Evolutionary conservation across 2,329 filamentous ascomycete genomes (phyloP).

Genomic region (Curvularia verruculosa): DNA sequence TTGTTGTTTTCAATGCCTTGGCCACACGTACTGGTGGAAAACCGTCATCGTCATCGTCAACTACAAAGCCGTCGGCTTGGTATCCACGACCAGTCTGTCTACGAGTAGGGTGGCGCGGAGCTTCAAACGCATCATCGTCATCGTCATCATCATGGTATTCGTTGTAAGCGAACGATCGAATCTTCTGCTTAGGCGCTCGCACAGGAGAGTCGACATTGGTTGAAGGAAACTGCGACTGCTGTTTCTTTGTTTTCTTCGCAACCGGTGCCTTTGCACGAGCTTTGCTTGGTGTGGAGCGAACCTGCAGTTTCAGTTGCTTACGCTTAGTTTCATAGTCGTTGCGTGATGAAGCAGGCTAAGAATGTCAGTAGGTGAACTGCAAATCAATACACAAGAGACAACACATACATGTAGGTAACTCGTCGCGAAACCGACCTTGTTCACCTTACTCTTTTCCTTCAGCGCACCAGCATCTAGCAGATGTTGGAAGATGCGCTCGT

Average conservation of each 20-base stretch:
- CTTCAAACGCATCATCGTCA: constrained; percentile 31
- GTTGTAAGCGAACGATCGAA: constrained; percentile 35
- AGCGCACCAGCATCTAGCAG: constrained; percentile 77
- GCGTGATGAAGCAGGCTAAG: constrained; percentile 53
- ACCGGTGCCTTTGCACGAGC: constrained; percentile 28
- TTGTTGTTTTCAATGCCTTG: constrained; percentile 45
- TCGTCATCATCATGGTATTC: constrained; percentile 36
- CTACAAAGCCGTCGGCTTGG: constrained; percentile 46
- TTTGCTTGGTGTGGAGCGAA: constrained; percentile 57
- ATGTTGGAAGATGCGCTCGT: constrained; percentile 82
- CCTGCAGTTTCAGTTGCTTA: constrained; percentile 57
- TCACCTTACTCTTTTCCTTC: constrained; percentile 70
- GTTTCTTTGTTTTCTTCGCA: constrained; percentile 36
- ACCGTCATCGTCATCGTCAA: constrained; percentile 45
- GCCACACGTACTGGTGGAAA: constrained; percentile 53
- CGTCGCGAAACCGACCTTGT: constrained; percentile 69
- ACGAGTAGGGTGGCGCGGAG: constrained; percentile 26
- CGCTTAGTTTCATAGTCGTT: constrained; percentile 51
- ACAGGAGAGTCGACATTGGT: constrained; percentile 72
- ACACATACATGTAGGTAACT: constrained; percentile 72
- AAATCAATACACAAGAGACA: background rate
- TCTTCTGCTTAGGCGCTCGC: constrained; percentile 52
- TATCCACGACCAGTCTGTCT: constrained; percentile 42
- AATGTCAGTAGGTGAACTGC: constrained; percentile 21
- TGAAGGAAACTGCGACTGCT: constrained; percentile 61